A percentile compares a stretch with the other conserved stretches of the same genome.
phyloP scores from a whole-genome alignment of 495 filamentous ascomycete genomes.

The Bacidia rubella region DNA sequence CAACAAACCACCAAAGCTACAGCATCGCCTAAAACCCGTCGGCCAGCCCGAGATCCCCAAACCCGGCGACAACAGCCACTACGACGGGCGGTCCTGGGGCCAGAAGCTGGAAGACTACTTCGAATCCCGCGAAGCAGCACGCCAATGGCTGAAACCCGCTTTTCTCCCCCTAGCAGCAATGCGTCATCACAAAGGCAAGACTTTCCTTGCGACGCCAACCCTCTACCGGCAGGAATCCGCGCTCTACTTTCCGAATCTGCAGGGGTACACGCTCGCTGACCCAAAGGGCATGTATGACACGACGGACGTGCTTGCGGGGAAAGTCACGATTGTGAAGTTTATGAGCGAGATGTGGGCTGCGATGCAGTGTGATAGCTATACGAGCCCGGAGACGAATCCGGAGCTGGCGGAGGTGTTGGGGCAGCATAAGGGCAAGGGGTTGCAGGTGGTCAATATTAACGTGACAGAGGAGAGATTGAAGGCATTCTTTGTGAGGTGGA shows the following conservation, averaged over 20 bases:
- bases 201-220: constrained; percentile 63
- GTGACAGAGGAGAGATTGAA: constrained; percentile 70
- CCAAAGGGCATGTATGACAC: constrained; percentile 43
- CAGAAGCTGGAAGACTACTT: constrained; percentile 70
- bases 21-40: constrained; percentile 63
- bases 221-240: constrained; percentile 63
- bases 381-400: constrained; percentile 47
- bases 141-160: constrained; percentile 62
- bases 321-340: constrained; percentile 62
- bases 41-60: constrained; percentile 59
- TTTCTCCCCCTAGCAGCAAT: constrained; percentile 87
- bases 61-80: constrained; percentile 65
- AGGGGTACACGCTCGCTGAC: constrained; percentile 55
- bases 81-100: constrained; percentile 50
- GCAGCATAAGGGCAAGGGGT: constrained; percentile 25
- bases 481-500: constrained; percentile 56
- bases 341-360: constrained; percentile 78
- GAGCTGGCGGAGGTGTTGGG: constrained; percentile 37
- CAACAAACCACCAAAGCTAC: constrained; percentile 48
- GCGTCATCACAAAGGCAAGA: constrained; percentile 70
- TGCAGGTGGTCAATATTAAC: constrained; percentile 73
- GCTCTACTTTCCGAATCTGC: constrained; percentile 87
- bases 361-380: constrained; percentile 61
- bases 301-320: constrained; percentile 53
- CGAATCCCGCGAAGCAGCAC: constrained; percentile 62